These are phyloP conservation scores for Candida golubevii DNA, from an alignment of 805 yeast species.

Conservation along the genomic window DNA sequence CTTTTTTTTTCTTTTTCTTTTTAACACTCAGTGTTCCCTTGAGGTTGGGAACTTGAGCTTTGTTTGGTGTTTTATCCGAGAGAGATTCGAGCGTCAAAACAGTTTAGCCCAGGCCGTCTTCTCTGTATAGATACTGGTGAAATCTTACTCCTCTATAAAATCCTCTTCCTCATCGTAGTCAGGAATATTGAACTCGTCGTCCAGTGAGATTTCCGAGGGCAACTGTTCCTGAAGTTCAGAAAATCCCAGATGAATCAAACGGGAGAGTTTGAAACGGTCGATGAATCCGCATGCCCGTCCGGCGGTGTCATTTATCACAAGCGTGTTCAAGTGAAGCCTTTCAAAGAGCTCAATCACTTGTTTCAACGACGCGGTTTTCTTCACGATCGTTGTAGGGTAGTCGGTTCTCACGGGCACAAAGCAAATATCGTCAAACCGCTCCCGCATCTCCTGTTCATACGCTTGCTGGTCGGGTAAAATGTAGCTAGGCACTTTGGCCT, in stretches of 20 bases:
- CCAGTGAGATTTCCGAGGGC: constrained; percentile 2
- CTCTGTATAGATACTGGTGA: no score
- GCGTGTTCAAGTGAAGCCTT: constrained; percentile 33
- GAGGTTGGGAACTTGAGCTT: no score
- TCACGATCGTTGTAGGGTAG: constrained; percentile 23
- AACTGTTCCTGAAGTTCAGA: constrained; percentile 14
- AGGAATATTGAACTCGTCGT: constrained; percentile 24
- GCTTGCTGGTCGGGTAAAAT: constrained; percentile 2
- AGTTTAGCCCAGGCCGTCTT: no score
- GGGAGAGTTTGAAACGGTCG: constrained; percentile 34
- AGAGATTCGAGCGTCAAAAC: no score
- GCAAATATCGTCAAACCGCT: neutral
- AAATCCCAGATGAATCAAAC: constrained; percentile 27
- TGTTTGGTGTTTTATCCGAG: no score
- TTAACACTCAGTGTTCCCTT: no score
- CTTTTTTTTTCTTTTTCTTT: no score
- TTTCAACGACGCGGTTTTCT: constrained; percentile 29
- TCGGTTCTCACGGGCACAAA: constrained; percentile 9
- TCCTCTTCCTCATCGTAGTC: constrained; percentile 5
- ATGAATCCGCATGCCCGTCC: constrained; percentile 32
- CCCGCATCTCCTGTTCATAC: constrained; percentile 6
- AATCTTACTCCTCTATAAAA: no score
- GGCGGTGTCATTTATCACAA: constrained; percentile 23
- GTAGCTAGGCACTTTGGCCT: constrained; percentile 6
- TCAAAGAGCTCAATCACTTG: constrained; percentile 36